Evolutionary conservation across 495 filamentous ascomycete species (phyloP), one percentile per base, ranked within the genome.

Genomic region (Trichoderma orchidacearum): DNA sequence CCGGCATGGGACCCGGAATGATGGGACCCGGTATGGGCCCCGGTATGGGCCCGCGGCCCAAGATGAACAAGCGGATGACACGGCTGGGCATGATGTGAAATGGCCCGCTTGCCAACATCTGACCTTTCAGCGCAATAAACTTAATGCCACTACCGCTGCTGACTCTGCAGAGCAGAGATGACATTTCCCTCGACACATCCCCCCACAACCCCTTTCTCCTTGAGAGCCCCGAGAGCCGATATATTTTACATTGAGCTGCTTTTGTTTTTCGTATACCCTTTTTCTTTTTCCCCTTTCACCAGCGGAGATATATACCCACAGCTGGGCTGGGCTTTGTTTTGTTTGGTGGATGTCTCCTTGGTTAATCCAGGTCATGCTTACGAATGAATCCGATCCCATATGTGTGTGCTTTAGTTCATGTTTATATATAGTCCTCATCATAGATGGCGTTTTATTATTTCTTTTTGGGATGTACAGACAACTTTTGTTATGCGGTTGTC

Each of bases 71-170:
- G 66, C 74, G 90, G 58, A 92, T 85, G 64, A 95, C 90, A 56
- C 80, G 80, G 70, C 67, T 95, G 63, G 92, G 92, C 76, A 93
- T 93, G 85, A 87, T 91, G 82, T 86, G 61, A 68, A 48, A 9
- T 12, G 23, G 41, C 21, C 18, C n/a, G 21, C 21, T n/a, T 7
- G 18, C n/a, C 21, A 12, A 3, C 3, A 28, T 48, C 41, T 9
- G 21, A 11, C 41, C 27, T 48, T 9, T 27, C n/a, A 58, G 56
- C 51, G 41, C 9, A 11, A 7, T 36, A 53, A 50, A 17, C 54
- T 28, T 28, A 13, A 15, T 34, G n/a, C 25, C 6, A 30, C 3
- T 11, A 21, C 11, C 51, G 8, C 4, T 27, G 29, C 23, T 27
- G 30, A 25, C 29, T 32, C 53, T 27, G 53, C 53, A 35, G 29